Base-by-base conservation (phyloP, 2,329 filamentous ascomycete genomes). In the Biscogniauxia marginata region DNA sequence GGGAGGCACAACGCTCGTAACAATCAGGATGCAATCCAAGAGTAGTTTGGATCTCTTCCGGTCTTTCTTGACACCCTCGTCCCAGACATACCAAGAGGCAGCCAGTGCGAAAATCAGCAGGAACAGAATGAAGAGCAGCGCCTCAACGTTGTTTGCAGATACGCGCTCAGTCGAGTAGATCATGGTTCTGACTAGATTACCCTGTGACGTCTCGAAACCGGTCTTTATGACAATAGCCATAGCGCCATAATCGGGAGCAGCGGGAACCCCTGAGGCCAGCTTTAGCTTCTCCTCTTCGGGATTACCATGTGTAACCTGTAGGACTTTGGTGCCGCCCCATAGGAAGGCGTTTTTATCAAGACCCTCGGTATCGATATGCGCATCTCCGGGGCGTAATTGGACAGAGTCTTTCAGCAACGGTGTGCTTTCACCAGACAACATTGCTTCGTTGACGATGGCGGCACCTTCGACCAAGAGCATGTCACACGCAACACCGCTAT, bases 161-260 rank as follows among this genome's bases (percentile, higher is more conserved):
- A 99, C 93, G 63, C 93, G 91, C 75, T 99, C 95, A 1, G 95
- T 99, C 1, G 96, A 97, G 79, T 96, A 99, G 69, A 99, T 99
- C 95, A 99, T 99, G 65, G 95, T 99, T 60, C 95, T 90, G 58
- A 99, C 95, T 58, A 99, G 84, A 74, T 92, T 97, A 61, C 95
- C 95, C 76, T 99, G 96, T 55, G 93, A 98, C 9, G 95, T 99
- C 77, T 99, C 96, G 69, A 99, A 99, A 11, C 95, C 95, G 53
- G 95, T 99, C 83, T 97, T 98, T 69, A 93, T 88, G 47, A 99
- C 91, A 61, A 99, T 84, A 59, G 93, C 95, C 80, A 98, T 84
- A 34, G 93, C 95, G 52, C 95, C 95, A 67, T 95, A 91, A 73
- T 99, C 95, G 0, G 96, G 95, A 34, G 95, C 88, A n/a, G 85